Conservation (phyloP, 2,329 filamentous ascomycete species). For the Pseudogymnoascus sp. region DNA sequence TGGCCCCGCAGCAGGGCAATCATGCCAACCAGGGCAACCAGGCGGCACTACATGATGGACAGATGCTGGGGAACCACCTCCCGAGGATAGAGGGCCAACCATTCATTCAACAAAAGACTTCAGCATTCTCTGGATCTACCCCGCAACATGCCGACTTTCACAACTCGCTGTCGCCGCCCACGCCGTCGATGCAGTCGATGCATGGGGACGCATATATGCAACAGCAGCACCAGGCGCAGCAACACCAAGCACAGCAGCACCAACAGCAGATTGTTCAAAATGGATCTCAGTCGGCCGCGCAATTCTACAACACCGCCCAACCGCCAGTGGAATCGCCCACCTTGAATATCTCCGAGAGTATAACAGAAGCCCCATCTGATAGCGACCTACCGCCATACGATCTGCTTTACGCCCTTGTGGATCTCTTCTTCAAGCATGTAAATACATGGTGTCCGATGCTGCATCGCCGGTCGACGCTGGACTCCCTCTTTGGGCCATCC, state of each 20-base stretch:
- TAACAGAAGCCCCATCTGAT: conserved; percentile 44
- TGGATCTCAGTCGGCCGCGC: conserved; percentile 20
- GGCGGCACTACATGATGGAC: conserved; percentile 45
- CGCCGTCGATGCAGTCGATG: conserved; percentile 35
- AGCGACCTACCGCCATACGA: conserved; percentile 69
- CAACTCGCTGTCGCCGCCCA: conserved; percentile 35
- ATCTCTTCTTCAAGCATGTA: conserved; percentile 72
- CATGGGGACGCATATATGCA: conserved; percentile 42
- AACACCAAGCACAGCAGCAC: conserved; percentile 15
- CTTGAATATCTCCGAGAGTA: conserved; percentile 45
- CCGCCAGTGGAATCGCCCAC: conserved; percentile 50
- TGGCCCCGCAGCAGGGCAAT: conserved; percentile 42
- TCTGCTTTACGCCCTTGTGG: conserved; percentile 63
- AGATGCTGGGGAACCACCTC: conserved; percentile 38
- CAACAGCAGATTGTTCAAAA: conserved; percentile 14
- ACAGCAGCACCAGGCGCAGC: conserved; percentile 37
- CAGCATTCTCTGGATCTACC: conserved; percentile 36
- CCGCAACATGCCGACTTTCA: conserved; percentile 43
- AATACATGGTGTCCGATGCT: conserved; percentile 85
- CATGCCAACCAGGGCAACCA: conserved; percentile 43
- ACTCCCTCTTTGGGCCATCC: conserved; percentile 71
- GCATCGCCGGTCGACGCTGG: conserved; percentile 75
- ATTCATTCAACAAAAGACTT: conserved; percentile 57
- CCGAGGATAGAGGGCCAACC: conserved; percentile 52
- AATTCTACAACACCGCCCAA: conserved; percentile 28